phyloP scores from a whole-genome alignment of 345 rosid genomes.

The Chamaenerion angustifolium region DNA sequence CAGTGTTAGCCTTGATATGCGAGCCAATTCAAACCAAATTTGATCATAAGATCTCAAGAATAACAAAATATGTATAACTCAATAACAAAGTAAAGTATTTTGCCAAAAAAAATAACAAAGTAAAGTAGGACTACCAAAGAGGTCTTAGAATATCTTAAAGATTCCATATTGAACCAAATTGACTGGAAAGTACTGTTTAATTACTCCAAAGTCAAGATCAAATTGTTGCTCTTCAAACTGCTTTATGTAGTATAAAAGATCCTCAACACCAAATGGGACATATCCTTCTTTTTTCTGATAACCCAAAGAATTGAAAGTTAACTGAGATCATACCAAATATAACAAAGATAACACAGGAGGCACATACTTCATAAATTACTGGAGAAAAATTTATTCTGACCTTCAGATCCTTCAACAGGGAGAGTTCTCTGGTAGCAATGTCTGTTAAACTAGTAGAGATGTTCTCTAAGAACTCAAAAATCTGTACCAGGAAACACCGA shows the following conservation, averaged over 20 bases:
- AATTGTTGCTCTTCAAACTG: no score
- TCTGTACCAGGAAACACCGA: no score
- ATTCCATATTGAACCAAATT: constrained; percentile 76
- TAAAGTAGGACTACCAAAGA: no score
- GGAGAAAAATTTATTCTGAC: constrained; percentile 23
- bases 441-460: constrained; percentile 67
- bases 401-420: constrained; percentile 65
- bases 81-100: neutral
- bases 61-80: constrained; percentile 1
- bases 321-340: constrained; percentile 11
- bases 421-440: constrained; percentile 56
- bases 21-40: neutral
- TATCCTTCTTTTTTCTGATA: constrained; percentile 88
- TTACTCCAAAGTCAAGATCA: constrained; percentile 64
- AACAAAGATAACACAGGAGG: no score
- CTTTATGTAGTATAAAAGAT: constrained; percentile 65
- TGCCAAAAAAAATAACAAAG: no score
- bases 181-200: constrained; percentile 71
- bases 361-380: constrained; percentile 2
- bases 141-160: no score
- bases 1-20: no score
- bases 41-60: no score
- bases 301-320: constrained; percentile 6
- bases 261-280: constrained; percentile 70
- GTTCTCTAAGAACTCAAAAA: constrained; percentile 78